A percentile compares a stretch with the other conserved stretches of the same genome.
Evolutionary conservation across 1,284 basidiomycete genomes (phyloP).

Genomic region (Malassezia sympodialis): DNA sequence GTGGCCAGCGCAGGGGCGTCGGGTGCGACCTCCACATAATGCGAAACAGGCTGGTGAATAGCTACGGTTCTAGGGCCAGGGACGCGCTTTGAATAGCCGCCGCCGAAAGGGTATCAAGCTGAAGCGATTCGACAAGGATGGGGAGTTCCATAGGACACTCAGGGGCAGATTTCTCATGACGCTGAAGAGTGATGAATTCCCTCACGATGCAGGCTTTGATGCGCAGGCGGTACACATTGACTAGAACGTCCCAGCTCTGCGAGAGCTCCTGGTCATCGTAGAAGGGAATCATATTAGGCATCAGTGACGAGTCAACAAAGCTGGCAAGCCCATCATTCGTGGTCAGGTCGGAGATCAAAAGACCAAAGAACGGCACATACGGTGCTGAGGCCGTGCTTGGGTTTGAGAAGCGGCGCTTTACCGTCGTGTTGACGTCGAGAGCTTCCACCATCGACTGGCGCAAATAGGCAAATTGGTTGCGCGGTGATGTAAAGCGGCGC

Average conservation of each 20-base stretch:
- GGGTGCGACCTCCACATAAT: background rate
- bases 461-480: conserved; percentile 62
- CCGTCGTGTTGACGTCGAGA: conserved; percentile 15
- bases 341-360: conserved; percentile 39
- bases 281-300: conserved; percentile 15
- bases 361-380: conserved; percentile 40
- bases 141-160: conserved; percentile 10
- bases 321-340: conserved; percentile 33
- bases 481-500: conserved; percentile 59
- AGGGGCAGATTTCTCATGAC: background rate
- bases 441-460: conserved; percentile 35
- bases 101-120: conserved; percentile 15
- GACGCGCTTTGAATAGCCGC: conserved; percentile 14
- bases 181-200: conserved; percentile 11
- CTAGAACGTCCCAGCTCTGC: conserved; percentile 14
- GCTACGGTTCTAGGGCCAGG: conserved; percentile 5
- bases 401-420: conserved; percentile 20
- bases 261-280: conserved; percentile 18
- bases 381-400: background rate
- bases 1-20: background rate
- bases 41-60: background rate
- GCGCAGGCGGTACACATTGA: conserved; percentile 17
- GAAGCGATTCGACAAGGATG: conserved; percentile 11
- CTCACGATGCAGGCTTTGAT: conserved; percentile 16
- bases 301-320: conserved; percentile 29